These are phyloP conservation scores for Hawksworthiomyces lignivorus DNA, from an alignment of 2,329 filamentous ascomycete species.

Conservation along the genomic window DNA sequence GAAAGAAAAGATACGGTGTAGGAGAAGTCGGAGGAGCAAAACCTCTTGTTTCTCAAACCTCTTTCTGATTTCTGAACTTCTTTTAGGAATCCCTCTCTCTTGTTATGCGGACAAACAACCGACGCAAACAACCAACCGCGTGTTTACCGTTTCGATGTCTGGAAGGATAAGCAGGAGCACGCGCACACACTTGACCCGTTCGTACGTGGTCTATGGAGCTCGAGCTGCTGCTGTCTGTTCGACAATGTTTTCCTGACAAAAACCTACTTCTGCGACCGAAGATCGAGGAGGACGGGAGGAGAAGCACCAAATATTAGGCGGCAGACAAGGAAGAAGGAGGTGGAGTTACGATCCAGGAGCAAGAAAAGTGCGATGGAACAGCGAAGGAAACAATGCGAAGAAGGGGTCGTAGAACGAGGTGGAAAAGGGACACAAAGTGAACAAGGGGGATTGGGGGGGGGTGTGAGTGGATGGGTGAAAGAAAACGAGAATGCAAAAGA, in stretches of 20 bases:
- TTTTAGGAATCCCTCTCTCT: no score
- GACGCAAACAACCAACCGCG: conserved; percentile 5
- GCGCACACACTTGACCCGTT: no score
- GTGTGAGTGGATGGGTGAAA: conserved; percentile 7
- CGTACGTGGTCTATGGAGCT: no score
- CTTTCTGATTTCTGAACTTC: neutral
- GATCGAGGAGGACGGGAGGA: conserved; percentile 1
- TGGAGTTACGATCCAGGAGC: no score
- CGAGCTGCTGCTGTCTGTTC: neutral
- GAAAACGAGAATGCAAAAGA: neutral
- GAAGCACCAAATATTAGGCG: no score
- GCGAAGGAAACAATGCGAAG: neutral
- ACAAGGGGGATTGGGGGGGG: neutral
- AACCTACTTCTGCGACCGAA: conserved; percentile 7
- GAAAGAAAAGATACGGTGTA: neutral
- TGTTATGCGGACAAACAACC: conserved; percentile 1
- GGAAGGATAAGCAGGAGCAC: no score
- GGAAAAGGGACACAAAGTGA: neutral
- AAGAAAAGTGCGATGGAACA: no score
- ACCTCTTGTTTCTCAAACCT: conserved; percentile 6
- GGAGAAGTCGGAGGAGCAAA: conserved; percentile 1
- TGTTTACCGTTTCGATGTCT: conserved; percentile 6
- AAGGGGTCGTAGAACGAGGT: neutral
- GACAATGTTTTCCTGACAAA: no score
- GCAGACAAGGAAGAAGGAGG: no score